Evolutionary conservation across 2,329 filamentous ascomycete species (phyloP).

Genomic region (Colletotrichum orbiculare): DNA sequence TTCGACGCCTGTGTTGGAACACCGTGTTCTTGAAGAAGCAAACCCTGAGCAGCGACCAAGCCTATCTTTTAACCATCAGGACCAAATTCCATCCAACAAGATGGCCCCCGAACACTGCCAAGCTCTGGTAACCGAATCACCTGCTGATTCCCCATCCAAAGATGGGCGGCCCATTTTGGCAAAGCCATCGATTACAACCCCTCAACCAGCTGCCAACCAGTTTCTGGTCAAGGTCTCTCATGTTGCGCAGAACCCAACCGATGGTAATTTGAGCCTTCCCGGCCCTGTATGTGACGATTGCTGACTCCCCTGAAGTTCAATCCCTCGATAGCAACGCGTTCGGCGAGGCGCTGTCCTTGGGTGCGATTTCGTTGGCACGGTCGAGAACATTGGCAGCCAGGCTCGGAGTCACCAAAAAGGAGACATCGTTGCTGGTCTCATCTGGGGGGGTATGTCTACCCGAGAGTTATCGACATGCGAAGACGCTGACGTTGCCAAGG

Average conservation of each 20-base stretch:
- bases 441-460: conserved; percentile 42
- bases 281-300: background rate
- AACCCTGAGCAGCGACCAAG: no score
- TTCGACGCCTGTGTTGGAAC: no score
- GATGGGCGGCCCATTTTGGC: conserved; percentile 10
- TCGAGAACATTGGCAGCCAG: conserved; percentile 45
- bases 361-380: conserved; percentile 49
- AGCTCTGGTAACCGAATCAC: conserved; percentile 23
- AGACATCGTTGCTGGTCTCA: conserved; percentile 41
- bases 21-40: no score
- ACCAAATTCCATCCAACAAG: background rate
- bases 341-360: conserved; percentile 51
- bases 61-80: no score
- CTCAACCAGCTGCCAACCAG: conserved; percentile 35
- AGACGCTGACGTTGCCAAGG: conserved; percentile 21
- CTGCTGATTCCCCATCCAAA: background rate
- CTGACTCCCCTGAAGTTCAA: conserved; percentile 40
- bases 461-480: rapidly evolving
- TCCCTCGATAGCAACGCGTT: conserved; percentile 50
- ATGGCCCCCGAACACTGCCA: conserved; percentile 6
- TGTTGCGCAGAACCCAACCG: conserved; percentile 44
- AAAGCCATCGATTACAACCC: conserved; percentile 21
- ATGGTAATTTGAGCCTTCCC: conserved; percentile 30
- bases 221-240: conserved; percentile 40
- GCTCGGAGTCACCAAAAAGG: conserved; percentile 37